Evolutionary conservation across 164 flowering plant species (phyloP).

Genomic region (Dillenia suffruticosa): DNA sequence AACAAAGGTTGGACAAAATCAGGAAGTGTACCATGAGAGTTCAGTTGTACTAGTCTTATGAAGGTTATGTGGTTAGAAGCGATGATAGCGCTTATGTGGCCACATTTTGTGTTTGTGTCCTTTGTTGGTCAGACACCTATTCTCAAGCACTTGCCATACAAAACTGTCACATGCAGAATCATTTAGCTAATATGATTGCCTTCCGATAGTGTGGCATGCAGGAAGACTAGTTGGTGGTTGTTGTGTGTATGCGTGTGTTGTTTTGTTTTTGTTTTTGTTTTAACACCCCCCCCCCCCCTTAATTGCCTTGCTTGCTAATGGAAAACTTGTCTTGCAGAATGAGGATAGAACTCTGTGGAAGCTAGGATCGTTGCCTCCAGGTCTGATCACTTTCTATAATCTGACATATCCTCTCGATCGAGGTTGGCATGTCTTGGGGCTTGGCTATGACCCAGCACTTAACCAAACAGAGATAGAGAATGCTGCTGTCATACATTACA

Average conservation of each 20-base stretch:
- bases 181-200: neutral
- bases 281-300: neutral
- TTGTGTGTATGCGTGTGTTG: neutral
- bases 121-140: too few species aligned
- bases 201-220: too few species aligned
- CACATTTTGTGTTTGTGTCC: too few species aligned
- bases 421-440: constrained; percentile 92
- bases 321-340: constrained; percentile 47
- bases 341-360: constrained; percentile 96
- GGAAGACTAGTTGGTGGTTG: neutral
- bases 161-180: neutral
- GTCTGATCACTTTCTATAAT: constrained; percentile 93
- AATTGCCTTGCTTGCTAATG: constrained; percentile 1
- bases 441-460: constrained; percentile 96
- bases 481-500: constrained; percentile 91
- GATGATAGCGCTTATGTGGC: too few species aligned
- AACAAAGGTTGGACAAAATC: too few species aligned
- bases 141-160: too few species aligned
- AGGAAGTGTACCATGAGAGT: too few species aligned
- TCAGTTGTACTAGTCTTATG: too few species aligned
- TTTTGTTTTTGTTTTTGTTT: neutral
- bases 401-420: constrained; percentile 80
- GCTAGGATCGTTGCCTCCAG: constrained; percentile 93
- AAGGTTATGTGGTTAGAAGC: too few species aligned
- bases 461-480: constrained; percentile 79